Percentiles rank a stretch among this genome's conserved stretches.
Conservation (phyloP, 176 grass and related monocot genomes). For the Elymus sibiricus region DNA sequence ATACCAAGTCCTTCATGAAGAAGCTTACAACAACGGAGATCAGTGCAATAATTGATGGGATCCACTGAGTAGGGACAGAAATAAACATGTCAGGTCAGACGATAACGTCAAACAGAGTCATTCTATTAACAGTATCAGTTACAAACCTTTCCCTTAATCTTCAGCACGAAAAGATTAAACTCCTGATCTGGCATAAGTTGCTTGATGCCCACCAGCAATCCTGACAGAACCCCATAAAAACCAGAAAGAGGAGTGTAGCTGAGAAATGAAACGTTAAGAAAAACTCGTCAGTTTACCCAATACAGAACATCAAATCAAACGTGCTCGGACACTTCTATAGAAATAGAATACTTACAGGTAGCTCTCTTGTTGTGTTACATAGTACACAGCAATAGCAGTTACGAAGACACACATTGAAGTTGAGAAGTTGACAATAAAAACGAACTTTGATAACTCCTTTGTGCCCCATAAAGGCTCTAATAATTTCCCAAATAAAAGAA, state of each 20-base stretch:
- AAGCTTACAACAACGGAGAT: conserved; percentile 67
- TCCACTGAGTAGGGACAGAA: conserved; percentile 53
- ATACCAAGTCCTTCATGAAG: conserved; percentile 58
- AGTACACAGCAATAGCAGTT: conserved; percentile 80
- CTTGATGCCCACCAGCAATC: conserved; percentile 90
- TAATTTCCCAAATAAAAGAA: conserved; percentile 87
- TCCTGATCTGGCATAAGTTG: conserved; percentile 96
- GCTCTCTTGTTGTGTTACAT: conserved; percentile 71
- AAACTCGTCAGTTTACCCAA: not conserved
- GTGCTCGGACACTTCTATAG: not conserved
- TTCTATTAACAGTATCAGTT: conserved; percentile 14
- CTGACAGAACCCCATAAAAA: conserved; percentile 89
- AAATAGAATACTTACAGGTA: conserved; percentile 82
- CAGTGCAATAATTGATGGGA: conserved; percentile 69
- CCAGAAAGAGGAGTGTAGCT: conserved; percentile 95
- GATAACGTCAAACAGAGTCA: not conserved
- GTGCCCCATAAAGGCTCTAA: conserved; percentile 92
- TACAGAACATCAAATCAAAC: conserved; percentile 7
- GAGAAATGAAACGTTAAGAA: conserved; percentile 27
- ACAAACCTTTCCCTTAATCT: conserved; percentile 89
- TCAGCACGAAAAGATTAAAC: conserved; percentile 64
- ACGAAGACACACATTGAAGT: conserved; percentile 77
- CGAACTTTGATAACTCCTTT: conserved; percentile 92
- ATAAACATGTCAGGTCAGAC: conserved; percentile 13
- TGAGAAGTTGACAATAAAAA: conserved; percentile 87